Evolutionary conservation across 352 stramenopile species (phyloP), one percentile per base, ranked within the genome.

Genomic region (Halophytophthora polymorphica): DNA sequence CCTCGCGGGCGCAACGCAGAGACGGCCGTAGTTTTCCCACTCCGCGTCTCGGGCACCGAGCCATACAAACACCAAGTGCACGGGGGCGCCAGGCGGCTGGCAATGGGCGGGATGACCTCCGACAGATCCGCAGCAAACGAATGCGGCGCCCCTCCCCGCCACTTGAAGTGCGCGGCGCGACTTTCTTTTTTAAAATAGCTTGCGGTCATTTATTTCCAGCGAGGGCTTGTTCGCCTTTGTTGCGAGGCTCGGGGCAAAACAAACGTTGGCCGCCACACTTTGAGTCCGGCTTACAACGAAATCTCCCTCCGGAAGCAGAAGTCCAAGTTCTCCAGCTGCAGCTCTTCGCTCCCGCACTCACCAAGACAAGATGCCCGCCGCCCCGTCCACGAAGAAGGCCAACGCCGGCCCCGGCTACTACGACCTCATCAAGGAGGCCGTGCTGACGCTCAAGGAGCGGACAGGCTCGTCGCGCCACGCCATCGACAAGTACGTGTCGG

Each of bases 401-500:
- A 72, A 69, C 49, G 56, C 73, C 44, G 81, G 77, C 23, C 76
- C 82, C 15, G 78, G 77, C 61, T 94, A 96, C 80, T 95, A 92
- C 68, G 85, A 96, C 66, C 78, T 94, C 47, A 97, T 98, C 73
- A 96, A 96, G 69, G 87, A 96, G 64, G 88, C 90, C 46, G 90
- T 98, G 56, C 53, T 90, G 41, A 57, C 81, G 55, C 85, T 98
- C 43, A 97, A 97, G 69, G 90, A 97, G 53, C 88, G 89, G 63
- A 86, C 69, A 48, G 90, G 92, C 49, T 97, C 88, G 47, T 97
- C 90, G 23, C 76, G 84, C 41, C 75, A 95, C 56, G 92, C 92
- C n/a, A 97, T 98, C 59, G 94, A 96, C 72, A 97, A 97, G 71
- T 97, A 82, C 59, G 88, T 97, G 57, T 83, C 88, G 45, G 70